Evolutionary conservation across 2,329 filamentous ascomycete genomes (phyloP), one percentile per base, ranked within the genome.

Genomic region (Xylaria sp.): DNA sequence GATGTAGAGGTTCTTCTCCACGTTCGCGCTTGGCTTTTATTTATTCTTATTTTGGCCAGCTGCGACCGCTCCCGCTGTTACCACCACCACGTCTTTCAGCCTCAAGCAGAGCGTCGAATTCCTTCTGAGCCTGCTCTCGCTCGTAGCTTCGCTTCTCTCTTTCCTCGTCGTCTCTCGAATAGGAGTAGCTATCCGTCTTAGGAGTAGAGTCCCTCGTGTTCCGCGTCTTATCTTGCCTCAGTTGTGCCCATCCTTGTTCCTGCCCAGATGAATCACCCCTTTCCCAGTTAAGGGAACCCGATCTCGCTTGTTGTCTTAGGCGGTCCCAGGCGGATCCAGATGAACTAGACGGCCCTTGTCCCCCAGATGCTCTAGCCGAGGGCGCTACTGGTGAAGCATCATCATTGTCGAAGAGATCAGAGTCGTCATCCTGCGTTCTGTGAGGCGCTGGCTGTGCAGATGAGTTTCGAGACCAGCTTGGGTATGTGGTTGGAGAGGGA

Each of bases 51-150:
- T 19, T 58, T 44, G 54, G 54, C 57, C 60, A 65, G 31, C 55
- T 15, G 27, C 63, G 55, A 37, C 37, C 43, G 23, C 13, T 47
- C 11, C 48, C 35, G 17, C 47, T 57, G 31, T 40, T 43, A 3
- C 37, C 60, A 1, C 65, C 67, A 27, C 70, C 70, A n/a, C 60
- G 67, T 48, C 71, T 65, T 57, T 84, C 82, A 13, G 75, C 72
- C 41, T 84, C 81, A 2, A 84, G 58, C 59, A 84, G 73, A 19
- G 73, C 74, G 60, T 85, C 82, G 65, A 84, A 85, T 29, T 85
- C 81, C 60, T 74, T 77, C 60, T 85, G 82, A 5, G 82, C 81
- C 63, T 81, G 76, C 8, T 76, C 75, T 68, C 78, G 82, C 43
- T 75, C 76, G 15, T 73, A 68, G 3, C 68, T 62, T 51, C 71